Evolutionary conservation across 805 yeast genomes (phyloP).

Genomic region (Starmera caribaea): DNA sequence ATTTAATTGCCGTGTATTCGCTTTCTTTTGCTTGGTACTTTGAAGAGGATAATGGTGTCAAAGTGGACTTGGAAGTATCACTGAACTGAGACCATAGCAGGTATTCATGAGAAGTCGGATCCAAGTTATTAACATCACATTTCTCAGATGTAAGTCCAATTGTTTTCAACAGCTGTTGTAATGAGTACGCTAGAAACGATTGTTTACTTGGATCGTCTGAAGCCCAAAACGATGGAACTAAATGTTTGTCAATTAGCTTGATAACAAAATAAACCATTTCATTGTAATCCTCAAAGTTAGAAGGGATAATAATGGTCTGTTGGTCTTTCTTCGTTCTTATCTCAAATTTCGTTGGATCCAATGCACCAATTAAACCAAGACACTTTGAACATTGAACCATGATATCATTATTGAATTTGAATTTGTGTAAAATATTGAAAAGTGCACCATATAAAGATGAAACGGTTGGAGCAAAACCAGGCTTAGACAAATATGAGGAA

Average conservation of each 20-base stretch:
- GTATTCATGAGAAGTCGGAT: conserved; percentile 18
- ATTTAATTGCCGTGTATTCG: conserved; percentile 33
- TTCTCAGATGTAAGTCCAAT: conserved; percentile 36
- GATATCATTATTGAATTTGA: conserved; percentile 39
- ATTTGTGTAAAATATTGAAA: conserved; percentile 47
- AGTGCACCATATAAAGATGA: conserved; percentile 42
- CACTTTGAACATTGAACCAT: conserved; percentile 57
- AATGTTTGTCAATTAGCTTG: conserved; percentile 51
- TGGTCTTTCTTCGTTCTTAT: conserved; percentile 28
- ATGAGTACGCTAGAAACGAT: conserved; percentile 72
- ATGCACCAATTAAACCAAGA: conserved; percentile 66
- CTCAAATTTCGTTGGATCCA: conserved; percentile 55
- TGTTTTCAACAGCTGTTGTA: conserved; percentile 74
- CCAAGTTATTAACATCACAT: conserved; percentile 20
- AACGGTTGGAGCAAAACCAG: conserved; percentile 22
- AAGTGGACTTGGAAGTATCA: conserved; percentile 58
- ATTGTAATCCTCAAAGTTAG: conserved; percentile 48
- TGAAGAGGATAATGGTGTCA: conserved; percentile 68
- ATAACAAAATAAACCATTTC: conserved; percentile 62
- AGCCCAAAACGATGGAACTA: conserved; percentile 85
- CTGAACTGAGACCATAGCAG: conserved; percentile 54
- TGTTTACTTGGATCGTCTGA: conserved; percentile 83
- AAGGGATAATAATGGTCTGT: conserved; percentile 32
- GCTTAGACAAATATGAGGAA: conserved; percentile 29
- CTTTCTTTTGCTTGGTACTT: conserved; percentile 48